phyloP scores from a whole-genome alignment of 1,139 yeast genomes.

The Blastobotrys persicus region DNA sequence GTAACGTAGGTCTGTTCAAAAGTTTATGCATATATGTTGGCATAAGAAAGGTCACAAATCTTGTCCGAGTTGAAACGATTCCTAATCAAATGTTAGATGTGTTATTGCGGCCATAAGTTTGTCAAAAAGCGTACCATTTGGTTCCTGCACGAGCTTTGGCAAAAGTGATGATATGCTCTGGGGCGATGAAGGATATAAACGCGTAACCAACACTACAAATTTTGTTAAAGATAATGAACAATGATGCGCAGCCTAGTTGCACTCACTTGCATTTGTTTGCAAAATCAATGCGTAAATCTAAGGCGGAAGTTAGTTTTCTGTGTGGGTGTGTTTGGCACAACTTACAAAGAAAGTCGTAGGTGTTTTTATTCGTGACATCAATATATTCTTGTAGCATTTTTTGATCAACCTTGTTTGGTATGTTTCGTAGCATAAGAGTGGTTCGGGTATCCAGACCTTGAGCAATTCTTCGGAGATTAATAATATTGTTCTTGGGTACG shows the following conservation, averaged over 20 bases:
- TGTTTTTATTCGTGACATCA: constrained; percentile 46
- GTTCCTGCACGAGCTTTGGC: constrained; percentile 47
- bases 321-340: constrained; percentile 15
- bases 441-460: constrained; percentile 45
- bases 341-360: constrained; percentile 54
- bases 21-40: constrained; percentile 46
- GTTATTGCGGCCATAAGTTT: too few relatives aligned
- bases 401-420: constrained; percentile 50
- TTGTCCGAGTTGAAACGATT: constrained; percentile 48
- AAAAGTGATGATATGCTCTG: constrained; percentile 45
- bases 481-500: constrained; percentile 37
- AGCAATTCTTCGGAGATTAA: constrained; percentile 40
- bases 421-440: constrained; percentile 51
- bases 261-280: constrained; percentile 47
- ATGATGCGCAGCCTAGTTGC: too few relatives aligned
- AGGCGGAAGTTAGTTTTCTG: constrained; percentile 13
- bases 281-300: constrained; percentile 50
- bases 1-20: too few relatives aligned
- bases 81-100: constrained; percentile 20
- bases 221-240: too few relatives aligned
- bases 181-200: constrained; percentile 47
- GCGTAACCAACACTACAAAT: constrained; percentile 52
- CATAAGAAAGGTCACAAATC: constrained; percentile 49
- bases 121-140: too few relatives aligned
- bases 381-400: constrained; percentile 45